Evolutionary conservation across 768 basidiomycete genomes (phyloP).

Genomic region (Cystoderma amianthinum): DNA sequence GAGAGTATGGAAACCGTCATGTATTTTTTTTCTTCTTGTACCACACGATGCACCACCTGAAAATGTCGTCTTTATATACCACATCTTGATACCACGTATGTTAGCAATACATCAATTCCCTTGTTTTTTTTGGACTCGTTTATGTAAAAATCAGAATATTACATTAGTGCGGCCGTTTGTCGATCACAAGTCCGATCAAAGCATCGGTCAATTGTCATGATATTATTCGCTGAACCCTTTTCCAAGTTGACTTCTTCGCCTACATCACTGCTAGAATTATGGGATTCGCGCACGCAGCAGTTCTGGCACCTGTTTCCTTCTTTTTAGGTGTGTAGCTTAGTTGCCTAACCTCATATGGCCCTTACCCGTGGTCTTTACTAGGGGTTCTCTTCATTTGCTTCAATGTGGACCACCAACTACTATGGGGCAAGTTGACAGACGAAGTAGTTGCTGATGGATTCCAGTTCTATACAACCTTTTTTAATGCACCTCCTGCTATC

Average conservation of each 20-base stretch:
- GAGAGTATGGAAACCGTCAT: slow-evolving; percentile 11
- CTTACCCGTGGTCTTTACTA: slow-evolving; percentile 13
- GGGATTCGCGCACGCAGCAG: slow-evolving; percentile 88
- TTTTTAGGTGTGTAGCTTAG: slow-evolving; percentile 61
- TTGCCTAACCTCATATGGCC: slow-evolving; percentile 5
- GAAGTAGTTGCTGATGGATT: slow-evolving; percentile 69
- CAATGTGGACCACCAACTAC: slow-evolving; percentile 80
- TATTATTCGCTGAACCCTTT: neutral
- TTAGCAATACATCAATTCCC: neutral
- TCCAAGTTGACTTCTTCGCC: neutral
- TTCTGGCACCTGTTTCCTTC: slow-evolving; percentile 83
- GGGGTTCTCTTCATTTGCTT: slow-evolving; percentile 82
- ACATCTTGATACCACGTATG: slow-evolving; percentile 28
- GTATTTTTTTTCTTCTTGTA: slow-evolving; percentile 7
- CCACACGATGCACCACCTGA: slow-evolving; percentile 2
- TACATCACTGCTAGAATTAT: slow-evolving; percentile 29
- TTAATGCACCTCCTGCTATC: slow-evolving; percentile 87
- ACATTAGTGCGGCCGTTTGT: neutral
- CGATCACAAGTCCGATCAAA: neutral
- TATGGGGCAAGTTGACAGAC: slow-evolving; percentile 64
- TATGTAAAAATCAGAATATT: neutral
- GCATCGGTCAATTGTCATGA: neutral
- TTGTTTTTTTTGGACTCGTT: neutral
- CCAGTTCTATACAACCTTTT: slow-evolving; percentile 90
- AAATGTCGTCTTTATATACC: slow-evolving; percentile 19